A percentile compares a stretch with the other conserved stretches of the same genome.
Evolutionary conservation across 2,329 filamentous ascomycete species (phyloP).

Genomic region (Beauveria bassiana): DNA sequence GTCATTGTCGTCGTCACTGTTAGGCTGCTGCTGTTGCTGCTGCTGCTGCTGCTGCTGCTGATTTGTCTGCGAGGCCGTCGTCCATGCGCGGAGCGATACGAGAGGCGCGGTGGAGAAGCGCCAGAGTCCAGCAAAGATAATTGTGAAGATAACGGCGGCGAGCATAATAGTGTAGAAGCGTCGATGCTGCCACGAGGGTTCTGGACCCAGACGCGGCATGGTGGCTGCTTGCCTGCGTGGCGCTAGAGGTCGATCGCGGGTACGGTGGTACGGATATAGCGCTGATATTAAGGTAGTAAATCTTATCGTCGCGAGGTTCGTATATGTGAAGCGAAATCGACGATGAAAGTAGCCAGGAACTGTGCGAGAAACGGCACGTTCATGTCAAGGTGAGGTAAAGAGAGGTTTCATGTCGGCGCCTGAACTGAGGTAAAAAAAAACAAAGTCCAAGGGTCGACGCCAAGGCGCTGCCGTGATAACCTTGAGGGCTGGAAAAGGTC

Average conservation of each 20-base stretch:
- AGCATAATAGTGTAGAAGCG: not conserved
- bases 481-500: not conserved
- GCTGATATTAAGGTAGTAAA: too few species aligned
- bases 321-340: not conserved
- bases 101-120: not conserved
- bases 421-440: not conserved
- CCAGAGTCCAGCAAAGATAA: not conserved
- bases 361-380: not conserved
- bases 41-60: not conserved
- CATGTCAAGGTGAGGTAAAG: too few species aligned
- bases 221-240: not conserved
- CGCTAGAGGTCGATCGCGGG: slow-evolving; percentile 1
- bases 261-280: too few species aligned
- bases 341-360: not conserved
- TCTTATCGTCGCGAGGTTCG: not conserved
- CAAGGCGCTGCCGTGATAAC: not conserved
- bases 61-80: not conserved
- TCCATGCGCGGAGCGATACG: not conserved
- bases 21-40: not conserved
- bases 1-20: slow-evolving; percentile 25
- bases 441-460: not conserved
- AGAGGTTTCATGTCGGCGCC: not conserved
- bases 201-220: not conserved
- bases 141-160: not conserved
- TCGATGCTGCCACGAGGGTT: not conserved